Base-by-base conservation (phyloP, 179 eudicot species). In the Beta corolliflora region DNA sequence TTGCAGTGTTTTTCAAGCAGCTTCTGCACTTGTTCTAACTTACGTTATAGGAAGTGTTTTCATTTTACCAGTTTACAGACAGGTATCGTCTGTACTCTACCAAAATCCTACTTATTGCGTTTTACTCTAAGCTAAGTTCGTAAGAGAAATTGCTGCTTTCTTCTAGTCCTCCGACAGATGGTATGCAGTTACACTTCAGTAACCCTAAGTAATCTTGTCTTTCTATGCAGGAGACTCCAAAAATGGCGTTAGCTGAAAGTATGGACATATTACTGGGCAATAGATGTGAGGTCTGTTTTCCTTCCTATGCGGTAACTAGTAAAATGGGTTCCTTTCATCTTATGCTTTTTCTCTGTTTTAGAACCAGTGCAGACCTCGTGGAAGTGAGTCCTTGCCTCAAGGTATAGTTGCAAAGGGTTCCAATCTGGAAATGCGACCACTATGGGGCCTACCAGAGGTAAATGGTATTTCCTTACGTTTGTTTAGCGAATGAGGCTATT, bases 371-470 rank as follows among this genome's bases (percentile, higher is more conserved):
- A 86, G 84, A 76, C 84, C 89, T 66, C 87, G 73, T 65, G 90
- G 89, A 80, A 88, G 72, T 12, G 87, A 86, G 72, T 53, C 87
- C 3, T 73, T 88, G 77, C 90, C 90, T 46, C 77, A 77, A 69
- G 88, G 86, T 59, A 86, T 86, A 45, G 83, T 86, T 0, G 83
- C 86, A 14, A 81, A 84, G 81, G 71, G 78, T 75, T 86, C 90
- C 52, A 88, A 82, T 80, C 73, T 88, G 71, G 90, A 95, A 86
- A 94, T 91, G 92, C 90, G 93, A 63, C 98, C 99, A 4, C 75
- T 95, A 71, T 95, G 99, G 98, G 99, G 98, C 63, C 53, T 48
- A 1, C 97, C 94, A 55, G 76, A 91, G 99, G 97, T 94, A 80
- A 75, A 50, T 77, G 0, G 0, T 50, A 19, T 11, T 81, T 58